Base-by-base conservation (phyloP, 1,139 yeast species). In the Suhomyces wounanorum region DNA sequence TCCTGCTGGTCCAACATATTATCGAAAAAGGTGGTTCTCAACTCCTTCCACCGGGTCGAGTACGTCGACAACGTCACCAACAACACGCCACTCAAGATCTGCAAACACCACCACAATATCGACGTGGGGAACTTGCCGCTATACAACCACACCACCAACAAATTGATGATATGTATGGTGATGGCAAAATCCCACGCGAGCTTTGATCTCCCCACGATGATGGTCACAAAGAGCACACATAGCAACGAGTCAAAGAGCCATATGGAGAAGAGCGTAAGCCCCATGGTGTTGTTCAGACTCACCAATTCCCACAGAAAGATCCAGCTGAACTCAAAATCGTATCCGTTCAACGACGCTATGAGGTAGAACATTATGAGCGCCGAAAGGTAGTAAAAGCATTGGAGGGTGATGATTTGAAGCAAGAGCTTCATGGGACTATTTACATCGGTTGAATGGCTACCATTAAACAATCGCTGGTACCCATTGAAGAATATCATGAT, bases 111-210 rank as follows among this genome's bases (percentile, higher is more conserved):
- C 98, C 98, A 94, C 46, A 87, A 75, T 9, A 85, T 59, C 38
- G 85, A 82, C 9, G 75, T 69, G 0, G 98, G 98, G 56, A 92
- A 80, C 40, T 77, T 73, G 1, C 85, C 81, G 6, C 87, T 76
- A 56, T 82, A 84, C 1, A 80, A 55, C 84, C 91, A 85, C 0
- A 84, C 89, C 7, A 89, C 84, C 3, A 85, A 50, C 38, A 92
- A 69, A 67, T 92, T 87, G 48, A 94, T 81, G 16, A 89, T 84
- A 67, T 94, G 97, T 14, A 94, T 77, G 0, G 99, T 92, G 33
- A 94, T 65, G 11, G 96, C 97, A 72, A 92, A 94, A 68, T 94
- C 99, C 88, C 97, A 87, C 0, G 97, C 98, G 52, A 94, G 73
- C 67, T 92, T 94, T 40, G 96, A 87, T 53, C 98, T 75, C 0